Conservation (phyloP, 352 stramenopile species). For the Globisporangium echinulatum region DNA sequence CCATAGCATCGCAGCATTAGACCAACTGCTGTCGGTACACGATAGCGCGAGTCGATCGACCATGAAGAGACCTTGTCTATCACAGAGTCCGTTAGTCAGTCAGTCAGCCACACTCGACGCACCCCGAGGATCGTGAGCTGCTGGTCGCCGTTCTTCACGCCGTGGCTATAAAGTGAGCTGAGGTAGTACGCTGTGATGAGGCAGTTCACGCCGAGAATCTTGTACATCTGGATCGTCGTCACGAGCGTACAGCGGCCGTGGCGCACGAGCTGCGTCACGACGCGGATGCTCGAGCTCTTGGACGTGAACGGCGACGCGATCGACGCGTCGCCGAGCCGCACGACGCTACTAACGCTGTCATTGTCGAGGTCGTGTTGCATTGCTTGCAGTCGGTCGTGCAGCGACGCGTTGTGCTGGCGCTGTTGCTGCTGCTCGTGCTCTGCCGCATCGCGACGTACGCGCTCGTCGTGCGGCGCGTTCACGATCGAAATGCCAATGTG, state of each 20-base stretch:
- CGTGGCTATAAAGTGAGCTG: conserved; percentile 90
- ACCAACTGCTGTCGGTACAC: too few relatives aligned
- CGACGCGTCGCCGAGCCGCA: conserved; percentile 94
- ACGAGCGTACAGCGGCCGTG: conserved; percentile 95
- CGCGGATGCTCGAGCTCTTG: conserved; percentile 69
- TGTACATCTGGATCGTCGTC: conserved; percentile 95
- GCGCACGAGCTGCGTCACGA: conserved; percentile 88
- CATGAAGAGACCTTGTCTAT: too few relatives aligned
- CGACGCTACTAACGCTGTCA: conserved; percentile 25
- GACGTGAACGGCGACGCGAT: conserved; percentile 97
- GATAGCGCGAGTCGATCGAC: too few relatives aligned
- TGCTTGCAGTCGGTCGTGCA: too few relatives aligned
- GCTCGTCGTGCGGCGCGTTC: conserved; percentile 23
- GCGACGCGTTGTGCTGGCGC: too few relatives aligned
- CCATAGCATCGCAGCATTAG: too few relatives aligned
- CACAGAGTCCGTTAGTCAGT: too few relatives aligned
- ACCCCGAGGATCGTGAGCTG: conserved; percentile 70
- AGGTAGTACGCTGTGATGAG: conserved; percentile 92
- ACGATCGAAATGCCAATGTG: conserved; percentile 94
- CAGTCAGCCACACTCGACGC: conserved; percentile 1
- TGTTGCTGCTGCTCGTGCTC: too few relatives aligned
- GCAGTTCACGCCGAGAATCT: conserved; percentile 93
- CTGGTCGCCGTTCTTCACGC: conserved; percentile 93
- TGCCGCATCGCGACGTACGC: neutral
- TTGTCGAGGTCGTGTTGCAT: too few relatives aligned